These are phyloP conservation scores for Trematosphaeria pertusa DNA, from an alignment of 2,329 filamentous ascomycete genomes.

Conservation along the genomic window DNA sequence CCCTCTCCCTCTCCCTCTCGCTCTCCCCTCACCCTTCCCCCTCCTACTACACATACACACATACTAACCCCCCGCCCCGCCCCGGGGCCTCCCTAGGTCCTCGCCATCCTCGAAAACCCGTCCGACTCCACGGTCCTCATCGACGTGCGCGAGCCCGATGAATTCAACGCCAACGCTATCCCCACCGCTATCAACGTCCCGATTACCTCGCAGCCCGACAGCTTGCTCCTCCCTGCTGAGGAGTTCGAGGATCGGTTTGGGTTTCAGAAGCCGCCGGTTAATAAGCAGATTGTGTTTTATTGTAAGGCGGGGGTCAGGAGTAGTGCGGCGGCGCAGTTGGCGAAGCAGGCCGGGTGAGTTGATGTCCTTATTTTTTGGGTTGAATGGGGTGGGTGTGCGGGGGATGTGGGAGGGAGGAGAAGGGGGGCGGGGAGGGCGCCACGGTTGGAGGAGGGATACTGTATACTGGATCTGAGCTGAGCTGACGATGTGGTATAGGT, in stretches of 20 bases:
- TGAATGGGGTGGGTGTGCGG: no score
- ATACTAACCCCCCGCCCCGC: not conserved
- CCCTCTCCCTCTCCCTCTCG: not conserved
- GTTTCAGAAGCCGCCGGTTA: slow-evolving; percentile 55
- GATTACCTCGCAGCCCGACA: slow-evolving; percentile 76
- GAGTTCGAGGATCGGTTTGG: slow-evolving; percentile 87
- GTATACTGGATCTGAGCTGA: no score
- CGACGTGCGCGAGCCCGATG: slow-evolving; percentile 76
- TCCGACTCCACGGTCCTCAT: slow-evolving; percentile 41
- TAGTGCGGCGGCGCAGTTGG: slow-evolving; percentile 76
- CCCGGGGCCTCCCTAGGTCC: slow-evolving; percentile 29
- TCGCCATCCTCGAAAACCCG: slow-evolving; percentile 40
- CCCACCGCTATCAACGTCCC: slow-evolving; percentile 85
- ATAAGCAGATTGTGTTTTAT: slow-evolving; percentile 70
- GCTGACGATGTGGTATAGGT: slow-evolving; percentile 49
- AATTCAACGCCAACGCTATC: slow-evolving; percentile 71
- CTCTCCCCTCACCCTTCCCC: not conserved
- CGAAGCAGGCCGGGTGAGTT: slow-evolving; percentile 76
- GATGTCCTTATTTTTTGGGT: no score
- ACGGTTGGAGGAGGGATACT: no score
- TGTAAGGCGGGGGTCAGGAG: slow-evolving; percentile 92
- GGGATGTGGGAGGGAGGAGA: not conserved
- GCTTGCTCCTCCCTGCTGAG: slow-evolving; percentile 74
- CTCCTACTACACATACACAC: not conserved
- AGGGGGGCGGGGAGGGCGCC: not conserved